A percentile compares a stretch with the other conserved stretches of the same genome.
phyloP scores from a whole-genome alignment of 208 protist species.

The Leishmania gerbilli region DNA sequence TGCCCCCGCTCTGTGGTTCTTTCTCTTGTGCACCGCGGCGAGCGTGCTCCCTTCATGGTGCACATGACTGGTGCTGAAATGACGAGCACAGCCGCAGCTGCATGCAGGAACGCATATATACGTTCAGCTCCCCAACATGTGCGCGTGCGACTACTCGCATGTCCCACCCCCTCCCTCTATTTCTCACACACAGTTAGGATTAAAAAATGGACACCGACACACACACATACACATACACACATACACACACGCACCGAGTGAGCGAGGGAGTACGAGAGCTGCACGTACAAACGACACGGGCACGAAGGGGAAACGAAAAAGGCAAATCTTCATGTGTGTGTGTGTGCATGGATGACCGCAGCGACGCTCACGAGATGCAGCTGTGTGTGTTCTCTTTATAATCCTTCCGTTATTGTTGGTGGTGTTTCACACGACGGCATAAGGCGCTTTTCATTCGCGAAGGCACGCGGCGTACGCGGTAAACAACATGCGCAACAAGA shows the following conservation, averaged over 20 bases:
- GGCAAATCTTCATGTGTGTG: constrained; percentile 35
- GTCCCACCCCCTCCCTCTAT: not conserved
- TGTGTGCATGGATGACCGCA: constrained; percentile 21
- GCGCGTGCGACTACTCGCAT: not conserved
- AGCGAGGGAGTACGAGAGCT: not conserved
- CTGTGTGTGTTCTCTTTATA: not conserved
- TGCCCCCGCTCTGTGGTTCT: not conserved
- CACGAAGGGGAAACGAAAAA: constrained; percentile 19
- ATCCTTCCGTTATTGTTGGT: too few species aligned
- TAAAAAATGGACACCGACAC: not conserved
- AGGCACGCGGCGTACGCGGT: not conserved
- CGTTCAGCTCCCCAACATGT: not conserved
- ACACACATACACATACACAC: not conserved
- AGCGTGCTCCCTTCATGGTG: not conserved
- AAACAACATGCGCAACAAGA: not conserved
- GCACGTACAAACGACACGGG: constrained; percentile 1
- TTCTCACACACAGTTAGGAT: not conserved
- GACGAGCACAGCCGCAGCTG: not conserved
- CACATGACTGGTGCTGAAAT: not conserved
- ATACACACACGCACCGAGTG: not conserved
- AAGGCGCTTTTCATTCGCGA: not conserved
- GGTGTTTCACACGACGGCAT: not conserved
- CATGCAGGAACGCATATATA: not conserved
- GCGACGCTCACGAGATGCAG: not conserved
- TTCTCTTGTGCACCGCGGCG: not conserved